A percentile compares a stretch with the other conserved stretches of the same genome.
Evolutionary conservation across 2,329 filamentous ascomycete genomes (phyloP).

Genomic region (Colletotrichum lindemuthianum): DNA sequence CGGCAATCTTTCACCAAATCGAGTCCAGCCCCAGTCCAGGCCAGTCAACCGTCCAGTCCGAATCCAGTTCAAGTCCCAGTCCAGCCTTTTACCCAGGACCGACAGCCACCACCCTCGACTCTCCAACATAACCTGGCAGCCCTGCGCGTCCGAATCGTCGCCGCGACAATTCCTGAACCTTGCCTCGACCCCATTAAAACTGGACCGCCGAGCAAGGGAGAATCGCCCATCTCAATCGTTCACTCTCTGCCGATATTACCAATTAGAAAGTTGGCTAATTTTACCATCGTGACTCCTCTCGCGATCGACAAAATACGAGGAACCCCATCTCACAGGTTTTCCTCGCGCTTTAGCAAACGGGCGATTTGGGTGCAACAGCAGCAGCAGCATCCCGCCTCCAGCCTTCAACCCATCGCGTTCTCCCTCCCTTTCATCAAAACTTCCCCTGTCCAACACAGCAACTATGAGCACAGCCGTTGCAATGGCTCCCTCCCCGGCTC

Average conservation of each 20-base stretch:
- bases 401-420: neutral
- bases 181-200: slow-evolving; percentile 31
- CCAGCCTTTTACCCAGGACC: too few species aligned
- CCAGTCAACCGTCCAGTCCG: too few species aligned
- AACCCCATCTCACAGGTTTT: neutral
- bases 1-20: slow-evolving; percentile 1
- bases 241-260: slow-evolving; percentile 25
- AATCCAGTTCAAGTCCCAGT: too few species aligned
- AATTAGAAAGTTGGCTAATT: slow-evolving; percentile 12
- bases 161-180: slow-evolving; percentile 23
- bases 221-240: slow-evolving; percentile 31
- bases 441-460: slow-evolving; percentile 14
- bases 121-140: slow-evolving; percentile 1
- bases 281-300: neutral
- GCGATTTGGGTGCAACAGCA: slow-evolving; percentile 16
- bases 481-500: slow-evolving; percentile 75
- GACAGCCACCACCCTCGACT: neutral
- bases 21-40: neutral
- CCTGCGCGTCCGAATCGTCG: slow-evolving; percentile 18
- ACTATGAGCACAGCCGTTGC: slow-evolving; percentile 75
- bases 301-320: slow-evolving; percentile 4
- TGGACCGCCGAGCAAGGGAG: slow-evolving; percentile 33
- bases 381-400: slow-evolving; percentile 21
- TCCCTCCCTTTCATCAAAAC: slow-evolving; percentile 6
- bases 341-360: slow-evolving; percentile 17